Base-by-base conservation (phyloP, 495 filamentous ascomycete genomes). In the Penicillium nucicola region DNA sequence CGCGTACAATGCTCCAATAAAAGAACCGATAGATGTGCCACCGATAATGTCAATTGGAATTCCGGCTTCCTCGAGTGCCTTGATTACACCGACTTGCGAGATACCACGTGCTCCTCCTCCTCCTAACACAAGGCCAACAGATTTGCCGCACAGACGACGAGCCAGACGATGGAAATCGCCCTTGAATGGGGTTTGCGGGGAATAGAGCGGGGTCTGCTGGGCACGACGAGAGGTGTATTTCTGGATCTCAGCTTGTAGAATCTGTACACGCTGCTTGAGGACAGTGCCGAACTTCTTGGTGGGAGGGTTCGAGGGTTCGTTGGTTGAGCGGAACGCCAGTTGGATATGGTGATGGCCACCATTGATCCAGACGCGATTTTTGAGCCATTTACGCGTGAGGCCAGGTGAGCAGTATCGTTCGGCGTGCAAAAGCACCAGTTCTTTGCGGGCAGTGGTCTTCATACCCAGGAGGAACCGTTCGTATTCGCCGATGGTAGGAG, bases 261-360 rank as follows among this genome's bases (percentile, higher is more conserved):
- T 90, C 66, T 97, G 95, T 5, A 97, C 93, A 31, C 92, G 77
- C 53, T 97, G 88, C 59, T 96, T 97, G 31, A 98, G 66, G 2
- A 85, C 90, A n/a, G 84, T 85, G 1, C 90, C 90, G 38, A 91
- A 87, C 18, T 87, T 85, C 53, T 87, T 89, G 7, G 79, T 75
- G 18, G 86, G 87, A 1, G 88, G 81, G 55, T 95, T 84, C 0
- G 89, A 82, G 14, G 90, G 85, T 53, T 92, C 85, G 5, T 84
- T 70, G 22, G 85, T 84, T n/a, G 85, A 79, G 31, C 85, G 84
- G 68, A 92, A 95, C 1, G 88, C 78, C 93, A 98, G 97, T 62
- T 98, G 93, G 19, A 98, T 87, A 59, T 98, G 93, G 62, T 96
- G 92, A 66, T 98, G 95, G 33, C 93, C 90, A n/a, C 93, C 93